Percentiles rank a stretch among this genome's conserved stretches.
These are phyloP conservation scores for Oemleria cerasiformis DNA, from an alignment of 306 rosid species.

Conservation along the genomic window DNA sequence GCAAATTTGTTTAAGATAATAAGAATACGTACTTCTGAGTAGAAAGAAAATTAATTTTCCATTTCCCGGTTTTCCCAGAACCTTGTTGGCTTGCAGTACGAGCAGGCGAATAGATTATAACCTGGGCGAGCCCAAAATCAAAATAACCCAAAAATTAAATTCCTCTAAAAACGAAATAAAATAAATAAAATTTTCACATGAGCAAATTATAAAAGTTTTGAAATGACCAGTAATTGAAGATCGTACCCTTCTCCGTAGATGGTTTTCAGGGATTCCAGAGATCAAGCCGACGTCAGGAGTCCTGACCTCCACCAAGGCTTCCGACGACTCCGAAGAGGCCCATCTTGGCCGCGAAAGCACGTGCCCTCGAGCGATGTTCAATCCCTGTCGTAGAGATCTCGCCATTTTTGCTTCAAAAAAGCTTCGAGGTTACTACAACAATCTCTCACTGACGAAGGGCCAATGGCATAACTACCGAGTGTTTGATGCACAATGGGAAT, in stretches of 20 bases:
- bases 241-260: conserved; percentile 35
- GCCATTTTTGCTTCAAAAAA: conserved; percentile 23
- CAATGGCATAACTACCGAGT: conserved; percentile 8
- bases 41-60: conserved; percentile 36
- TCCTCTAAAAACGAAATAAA: neutral
- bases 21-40: conserved; percentile 31
- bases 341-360: neutral
- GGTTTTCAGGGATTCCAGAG: conserved; percentile 37
- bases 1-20: conserved; percentile 2
- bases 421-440: neutral
- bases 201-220: neutral
- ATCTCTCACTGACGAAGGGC: neutral
- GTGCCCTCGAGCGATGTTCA: conserved; percentile 5
- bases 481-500: neutral
- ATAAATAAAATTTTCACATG: too few relatives aligned
- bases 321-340: conserved; percentile 22
- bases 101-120: conserved; percentile 33
- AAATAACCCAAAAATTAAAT: neutral
- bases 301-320: conserved; percentile 22
- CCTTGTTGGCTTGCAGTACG: conserved; percentile 39
- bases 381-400: conserved; percentile 22
- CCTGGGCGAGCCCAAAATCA: conserved; percentile 17
- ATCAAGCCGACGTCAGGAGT: conserved; percentile 19
- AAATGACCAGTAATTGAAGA: neutral
- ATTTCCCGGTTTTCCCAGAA: conserved; percentile 33